Evolutionary conservation across 2,329 filamentous ascomycete genomes (phyloP).

Genomic region (Botryotinia narcissicola): DNA sequence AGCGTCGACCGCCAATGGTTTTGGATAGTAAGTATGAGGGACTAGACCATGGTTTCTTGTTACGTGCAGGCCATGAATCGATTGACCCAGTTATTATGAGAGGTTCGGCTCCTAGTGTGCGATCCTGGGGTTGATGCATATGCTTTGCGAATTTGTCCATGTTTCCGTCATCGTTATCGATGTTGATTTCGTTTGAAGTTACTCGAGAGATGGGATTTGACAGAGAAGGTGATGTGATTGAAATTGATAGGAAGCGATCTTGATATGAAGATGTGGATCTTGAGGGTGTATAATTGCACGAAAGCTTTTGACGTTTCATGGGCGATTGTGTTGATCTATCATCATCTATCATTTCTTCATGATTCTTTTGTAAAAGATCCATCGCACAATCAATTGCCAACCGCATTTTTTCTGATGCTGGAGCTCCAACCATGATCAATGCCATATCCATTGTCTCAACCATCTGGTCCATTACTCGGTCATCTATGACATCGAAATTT

Average conservation of each 20-base stretch:
- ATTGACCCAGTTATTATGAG: slow-evolving; percentile 67
- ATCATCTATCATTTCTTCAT: not conserved
- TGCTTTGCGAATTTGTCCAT: slow-evolving; percentile 62
- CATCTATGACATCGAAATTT: not conserved
- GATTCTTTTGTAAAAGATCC: slow-evolving; percentile 60
- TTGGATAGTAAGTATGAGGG: slow-evolving; percentile 69
- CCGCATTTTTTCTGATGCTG: slow-evolving; percentile 12
- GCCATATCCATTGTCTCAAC: slow-evolving; percentile 38
- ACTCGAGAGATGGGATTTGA: slow-evolving; percentile 42
- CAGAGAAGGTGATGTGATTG: slow-evolving; percentile 45
- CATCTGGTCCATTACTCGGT: slow-evolving; percentile 31
- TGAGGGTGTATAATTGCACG: not conserved
- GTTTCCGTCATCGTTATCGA: slow-evolving; percentile 44
- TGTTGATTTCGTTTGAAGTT: not conserved
- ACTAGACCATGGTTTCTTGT: slow-evolving; percentile 65
- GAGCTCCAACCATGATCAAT: slow-evolving; percentile 37
- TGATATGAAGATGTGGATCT: not conserved
- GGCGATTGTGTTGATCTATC: not conserved
- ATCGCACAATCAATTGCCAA: slow-evolving; percentile 55
- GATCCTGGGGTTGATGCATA: slow-evolving; percentile 47
- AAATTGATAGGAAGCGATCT: slow-evolving; percentile 27
- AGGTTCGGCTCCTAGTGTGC: slow-evolving; percentile 50
- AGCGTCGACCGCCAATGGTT: slow-evolving; percentile 72
- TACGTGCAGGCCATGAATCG: slow-evolving; percentile 74
- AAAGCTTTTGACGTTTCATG: slow-evolving; percentile 30